These are phyloP conservation scores for Apiospora aurea DNA, from an alignment of 2,329 filamentous ascomycete species.

Conservation along the genomic window DNA sequence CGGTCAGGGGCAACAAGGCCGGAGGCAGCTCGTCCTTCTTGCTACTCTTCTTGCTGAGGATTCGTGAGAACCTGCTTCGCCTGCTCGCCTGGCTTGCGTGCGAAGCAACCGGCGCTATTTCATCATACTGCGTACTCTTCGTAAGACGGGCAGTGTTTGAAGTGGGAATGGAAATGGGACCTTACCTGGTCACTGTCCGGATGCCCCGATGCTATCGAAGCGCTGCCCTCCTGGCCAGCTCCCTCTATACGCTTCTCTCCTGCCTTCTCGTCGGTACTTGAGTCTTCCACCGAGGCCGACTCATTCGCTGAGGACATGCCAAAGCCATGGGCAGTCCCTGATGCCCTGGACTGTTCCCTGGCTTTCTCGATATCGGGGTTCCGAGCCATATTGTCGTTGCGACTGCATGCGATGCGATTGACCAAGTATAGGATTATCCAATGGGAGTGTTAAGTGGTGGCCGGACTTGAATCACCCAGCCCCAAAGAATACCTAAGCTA, in stretches of 20 bases:
- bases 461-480: not conserved
- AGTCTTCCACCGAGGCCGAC: not conserved
- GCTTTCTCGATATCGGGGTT: not conserved
- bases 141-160: not conserved
- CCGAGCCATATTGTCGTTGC: not conserved
- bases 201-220: not conserved
- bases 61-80: constrained; percentile 32
- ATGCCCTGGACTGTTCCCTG: not conserved
- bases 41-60: constrained; percentile 34
- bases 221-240: not conserved
- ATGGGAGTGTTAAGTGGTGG: not conserved
- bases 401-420: not conserved
- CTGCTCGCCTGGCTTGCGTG: constrained; percentile 1
- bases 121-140: not conserved
- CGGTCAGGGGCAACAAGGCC: constrained; percentile 52
- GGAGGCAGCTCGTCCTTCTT: constrained; percentile 43
- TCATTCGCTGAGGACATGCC: not conserved
- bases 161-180: not conserved
- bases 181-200: not conserved
- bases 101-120: not conserved
- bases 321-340: not conserved
- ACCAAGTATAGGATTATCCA: not conserved
- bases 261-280: not conserved
- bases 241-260: not conserved
- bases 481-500: not conserved